Evolutionary conservation across 306 rosid species (phyloP).

Genomic region (Glycine tomentella): DNA sequence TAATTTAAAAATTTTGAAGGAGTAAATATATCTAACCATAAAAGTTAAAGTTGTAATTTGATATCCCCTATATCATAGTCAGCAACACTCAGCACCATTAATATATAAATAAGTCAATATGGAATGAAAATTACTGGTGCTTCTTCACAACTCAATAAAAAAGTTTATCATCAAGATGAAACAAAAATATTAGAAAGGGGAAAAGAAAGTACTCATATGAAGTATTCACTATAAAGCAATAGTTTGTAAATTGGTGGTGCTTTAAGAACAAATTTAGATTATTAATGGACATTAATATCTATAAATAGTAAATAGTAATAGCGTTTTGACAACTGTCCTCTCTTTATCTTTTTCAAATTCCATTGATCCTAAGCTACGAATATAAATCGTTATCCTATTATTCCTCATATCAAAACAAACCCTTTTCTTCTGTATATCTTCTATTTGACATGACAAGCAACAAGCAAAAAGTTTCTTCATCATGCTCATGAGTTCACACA

Average conservation of each 20-base stretch:
- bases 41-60: too few species aligned
- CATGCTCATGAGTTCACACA: slow-evolving; percentile 30
- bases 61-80: background rate
- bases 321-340: background rate
- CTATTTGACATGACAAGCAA: slow-evolving; percentile 41
- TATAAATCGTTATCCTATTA: slow-evolving; percentile 37
- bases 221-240: background rate
- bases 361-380: slow-evolving; percentile 22
- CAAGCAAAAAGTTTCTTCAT: slow-evolving; percentile 36
- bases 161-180: background rate
- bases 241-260: background rate
- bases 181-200: background rate
- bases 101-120: too few species aligned
- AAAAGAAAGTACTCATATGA: background rate
- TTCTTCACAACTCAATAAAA: too few species aligned
- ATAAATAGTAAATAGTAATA: slow-evolving; percentile 11
- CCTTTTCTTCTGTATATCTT: slow-evolving; percentile 41
- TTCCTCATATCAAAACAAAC: slow-evolving; percentile 49
- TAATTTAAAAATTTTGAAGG: too few species aligned
- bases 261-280: slow-evolving; percentile 9
- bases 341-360: slow-evolving; percentile 43
- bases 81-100: background rate
- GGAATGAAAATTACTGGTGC: too few species aligned
- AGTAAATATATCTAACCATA: too few species aligned
- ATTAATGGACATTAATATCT: background rate